Evolutionary conservation across 371 early-diverging fungal genomes (phyloP).

Genomic region (Actinomortierella wolfii): DNA sequence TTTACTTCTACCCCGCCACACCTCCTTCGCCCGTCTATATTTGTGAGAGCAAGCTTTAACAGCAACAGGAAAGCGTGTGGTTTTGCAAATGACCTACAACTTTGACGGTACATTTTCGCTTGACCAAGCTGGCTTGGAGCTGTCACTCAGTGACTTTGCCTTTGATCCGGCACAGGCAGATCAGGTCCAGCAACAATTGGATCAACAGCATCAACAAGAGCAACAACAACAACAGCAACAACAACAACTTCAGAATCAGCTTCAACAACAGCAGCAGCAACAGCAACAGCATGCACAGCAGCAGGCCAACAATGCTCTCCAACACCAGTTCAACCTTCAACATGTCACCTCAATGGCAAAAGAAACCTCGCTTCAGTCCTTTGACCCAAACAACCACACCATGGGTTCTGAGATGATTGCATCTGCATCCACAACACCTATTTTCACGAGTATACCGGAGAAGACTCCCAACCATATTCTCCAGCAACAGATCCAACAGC

Average conservation of each 20-base stretch:
- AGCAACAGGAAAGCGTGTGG: too few species aligned
- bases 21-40: too few species aligned
- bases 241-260: conserved; percentile 23
- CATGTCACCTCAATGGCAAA: too few species aligned
- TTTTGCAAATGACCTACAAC: conserved; percentile 24
- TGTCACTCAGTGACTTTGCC: conserved; percentile 36
- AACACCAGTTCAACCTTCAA: too few species aligned
- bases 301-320: conserved; percentile 26
- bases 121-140: conserved; percentile 36
- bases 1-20: too few species aligned
- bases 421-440: conserved; percentile 30
- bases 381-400: too few species aligned
- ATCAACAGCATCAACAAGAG: conserved; percentile 10
- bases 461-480: conserved; percentile 1
- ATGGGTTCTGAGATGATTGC: too few species aligned
- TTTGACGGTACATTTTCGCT: conserved; percentile 30
- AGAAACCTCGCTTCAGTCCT: too few species aligned
- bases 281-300: conserved; percentile 34
- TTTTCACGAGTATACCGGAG: conserved; percentile 26
- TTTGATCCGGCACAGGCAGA: conserved; percentile 36
- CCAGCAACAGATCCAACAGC: conserved; percentile 31
- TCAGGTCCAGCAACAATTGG: conserved; percentile 36
- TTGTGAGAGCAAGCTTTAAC: too few species aligned
- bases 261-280: conserved; percentile 21
- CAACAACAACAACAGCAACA: conserved; percentile 25